A percentile compares a stretch with the other conserved stretches of the same genome.
Conservation (phyloP, 768 basidiomycete genomes). For the Postia placenta region DNA sequence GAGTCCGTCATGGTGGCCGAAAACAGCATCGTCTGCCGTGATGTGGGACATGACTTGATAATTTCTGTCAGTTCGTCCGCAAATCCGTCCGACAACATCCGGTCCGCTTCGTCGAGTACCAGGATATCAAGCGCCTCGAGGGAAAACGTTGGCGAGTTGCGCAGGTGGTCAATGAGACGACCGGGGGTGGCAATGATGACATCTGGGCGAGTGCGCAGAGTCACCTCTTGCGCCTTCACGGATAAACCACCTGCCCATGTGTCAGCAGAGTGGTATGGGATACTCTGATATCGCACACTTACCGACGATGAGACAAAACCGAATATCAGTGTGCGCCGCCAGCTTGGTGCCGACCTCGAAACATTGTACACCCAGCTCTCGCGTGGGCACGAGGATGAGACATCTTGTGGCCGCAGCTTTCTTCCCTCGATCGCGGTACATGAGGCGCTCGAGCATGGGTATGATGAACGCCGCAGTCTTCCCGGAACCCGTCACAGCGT, state of each 20-base stretch:
- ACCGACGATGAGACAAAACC: constrained; percentile 92
- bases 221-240: constrained; percentile 84
- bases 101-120: constrained; percentile 95
- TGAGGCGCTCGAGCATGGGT: constrained; percentile 86
- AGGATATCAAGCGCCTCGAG: constrained; percentile 90
- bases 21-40: constrained; percentile 97
- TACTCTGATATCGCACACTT: constrained; percentile 5
- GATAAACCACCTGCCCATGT: constrained; percentile 74
- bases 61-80: constrained; percentile 93
- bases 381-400: constrained; percentile 87
- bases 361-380: constrained; percentile 95
- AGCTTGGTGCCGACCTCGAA: constrained; percentile 86
- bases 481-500: constrained; percentile 94
- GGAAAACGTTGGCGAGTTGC: constrained; percentile 89
- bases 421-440: constrained; percentile 88
- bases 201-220: constrained; percentile 84
- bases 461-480: constrained; percentile 98
- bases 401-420: constrained; percentile 85
- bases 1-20: constrained; percentile 99
- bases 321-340: constrained; percentile 81
- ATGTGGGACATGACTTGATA: constrained; percentile 79
- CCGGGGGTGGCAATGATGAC: constrained; percentile 90
- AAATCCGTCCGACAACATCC: constrained; percentile 95
- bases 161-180: constrained; percentile 94
- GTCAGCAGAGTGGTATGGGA: neutral